Percentiles rank a stretch among this genome's conserved stretches.
Conservation (phyloP, 2,329 filamentous ascomycete species). For the Sarocladium strictum region DNA sequence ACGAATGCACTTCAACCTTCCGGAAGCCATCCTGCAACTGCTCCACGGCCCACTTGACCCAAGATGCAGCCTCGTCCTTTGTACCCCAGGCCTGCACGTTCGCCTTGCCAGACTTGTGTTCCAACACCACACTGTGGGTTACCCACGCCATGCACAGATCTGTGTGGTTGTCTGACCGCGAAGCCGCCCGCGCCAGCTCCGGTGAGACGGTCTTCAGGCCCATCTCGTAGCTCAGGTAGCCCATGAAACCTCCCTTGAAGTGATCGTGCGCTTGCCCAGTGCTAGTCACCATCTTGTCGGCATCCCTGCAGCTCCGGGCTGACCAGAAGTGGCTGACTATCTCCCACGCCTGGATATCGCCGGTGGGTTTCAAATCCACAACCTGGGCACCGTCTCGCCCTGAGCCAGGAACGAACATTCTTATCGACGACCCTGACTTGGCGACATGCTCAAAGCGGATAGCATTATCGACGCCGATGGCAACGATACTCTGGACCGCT, state of each 20-base stretch:
- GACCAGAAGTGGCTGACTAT: conserved; percentile 6
- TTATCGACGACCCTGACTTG: conserved; percentile 15
- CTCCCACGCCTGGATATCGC: conserved; percentile 5
- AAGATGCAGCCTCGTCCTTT: conserved; percentile 12
- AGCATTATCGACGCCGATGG: conserved; percentile 53
- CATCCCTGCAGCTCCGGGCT: not conserved
- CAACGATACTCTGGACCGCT: conserved; percentile 66
- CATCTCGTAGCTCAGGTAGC: conserved; percentile 15
- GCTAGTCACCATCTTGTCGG: not conserved
- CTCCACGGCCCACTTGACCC: conserved; percentile 6
- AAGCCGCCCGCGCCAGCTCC: conserved; percentile 18
- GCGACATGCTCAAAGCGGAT: conserved; percentile 52
- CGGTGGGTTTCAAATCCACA: not conserved
- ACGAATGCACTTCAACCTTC: not conserved
- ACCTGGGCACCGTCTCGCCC: not conserved
- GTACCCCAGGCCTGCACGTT: conserved; percentile 11
- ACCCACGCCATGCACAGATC: conserved; percentile 75
- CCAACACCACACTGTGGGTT: conserved; percentile 30
- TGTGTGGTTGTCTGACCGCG: conserved; percentile 40
- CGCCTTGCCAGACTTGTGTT: conserved; percentile 8
- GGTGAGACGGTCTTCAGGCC: conserved; percentile 20
- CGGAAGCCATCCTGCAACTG: not conserved
- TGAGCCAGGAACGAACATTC: not conserved
- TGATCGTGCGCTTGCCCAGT: not conserved
- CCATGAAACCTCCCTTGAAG: conserved; percentile 16